These are phyloP conservation scores for Raffaelea deltoideospora DNA, from an alignment of 2,329 filamentous ascomycete genomes.

Conservation along the genomic window DNA sequence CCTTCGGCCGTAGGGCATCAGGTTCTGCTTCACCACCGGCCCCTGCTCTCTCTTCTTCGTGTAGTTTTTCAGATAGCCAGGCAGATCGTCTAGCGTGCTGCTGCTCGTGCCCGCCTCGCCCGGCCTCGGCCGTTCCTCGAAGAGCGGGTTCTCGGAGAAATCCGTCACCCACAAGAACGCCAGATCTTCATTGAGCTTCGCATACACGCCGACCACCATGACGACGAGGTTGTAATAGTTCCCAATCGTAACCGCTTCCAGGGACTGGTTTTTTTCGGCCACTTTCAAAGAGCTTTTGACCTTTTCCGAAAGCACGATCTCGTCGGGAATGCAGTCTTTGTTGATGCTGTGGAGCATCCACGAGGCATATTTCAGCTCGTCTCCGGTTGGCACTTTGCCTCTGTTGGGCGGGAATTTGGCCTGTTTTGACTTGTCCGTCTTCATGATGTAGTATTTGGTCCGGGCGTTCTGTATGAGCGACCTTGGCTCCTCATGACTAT, in stretches of 20 bases:
- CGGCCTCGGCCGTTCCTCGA: constrained; percentile 35
- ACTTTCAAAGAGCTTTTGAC: constrained; percentile 24
- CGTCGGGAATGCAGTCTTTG: constrained; percentile 26
- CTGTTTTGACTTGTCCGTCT: no score
- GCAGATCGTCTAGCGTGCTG: constrained; percentile 24
- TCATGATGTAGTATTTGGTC: constrained; percentile 23
- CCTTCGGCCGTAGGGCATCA: neutral
- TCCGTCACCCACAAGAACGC: constrained; percentile 63
- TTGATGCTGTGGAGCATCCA: constrained; percentile 29
- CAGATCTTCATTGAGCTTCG: neutral
- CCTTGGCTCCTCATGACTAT: constrained; percentile 17
- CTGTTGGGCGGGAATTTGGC: no score
- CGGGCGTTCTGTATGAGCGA: no score
- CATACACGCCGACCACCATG: constrained; percentile 40
- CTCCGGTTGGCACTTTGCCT: constrained; percentile 9
- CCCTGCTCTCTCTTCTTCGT: no score
- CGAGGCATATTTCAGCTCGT: constrained; percentile 30
- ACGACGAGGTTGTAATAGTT: constrained; percentile 56
- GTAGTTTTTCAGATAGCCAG: constrained; percentile 31
- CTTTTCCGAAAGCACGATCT: constrained; percentile 25
- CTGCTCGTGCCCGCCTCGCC: constrained; percentile 24
- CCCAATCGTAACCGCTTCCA: constrained; percentile 44
- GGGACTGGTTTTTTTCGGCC: constrained; percentile 43
- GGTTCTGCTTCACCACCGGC: constrained; percentile 60
- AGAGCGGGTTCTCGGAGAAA: constrained; percentile 55